Evolutionary conservation across 768 basidiomycete species (phyloP), one percentile per base, ranked within the genome.

Genomic region (Kwoniella dejecticola): DNA sequence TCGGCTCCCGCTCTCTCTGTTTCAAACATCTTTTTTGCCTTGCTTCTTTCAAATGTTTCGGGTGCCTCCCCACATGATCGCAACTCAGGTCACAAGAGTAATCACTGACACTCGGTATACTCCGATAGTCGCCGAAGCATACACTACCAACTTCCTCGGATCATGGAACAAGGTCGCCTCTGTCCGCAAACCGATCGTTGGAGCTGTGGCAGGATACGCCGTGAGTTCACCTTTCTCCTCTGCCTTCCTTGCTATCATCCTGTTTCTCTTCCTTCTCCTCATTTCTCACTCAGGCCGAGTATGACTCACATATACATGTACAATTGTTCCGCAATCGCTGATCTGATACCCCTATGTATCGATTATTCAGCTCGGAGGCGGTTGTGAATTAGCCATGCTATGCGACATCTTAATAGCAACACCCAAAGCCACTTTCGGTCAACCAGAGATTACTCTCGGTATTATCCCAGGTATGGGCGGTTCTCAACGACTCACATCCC

Each of bases 391-490:
- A 23, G 95, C 95, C 4, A 85, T 98, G 66, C 49, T 70, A 87
- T 79, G 91, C 78, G 95, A 98, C 81, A 91, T 98, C 78, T 88
- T 97, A 73, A 86, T 96, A 49, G 91, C 88, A 17, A 89, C 91
- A 4, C 89, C 91, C 1, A 90, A 85, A 10, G 95, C 95, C 17
- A 86, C 87, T 69, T 96, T 99, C 68, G 92, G 92, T 17, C 95
- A 96, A 76, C 95, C 95, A 17, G 95, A 98, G 78, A 92, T 99
- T 79, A 93, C 90, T 74, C 84, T 97, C 29, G 95, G 93, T 54
- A 87, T 91, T 63, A 96, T 97, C 74, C 93, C 94, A 15, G 94
- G 94, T 2, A 91, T 89, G 8, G 95, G 94, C 29, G 94, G 94
- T 4, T 91, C 92, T 1, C 94, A 98, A 74, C 88, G 94, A 42